A percentile compares a stretch with the other conserved stretches of the same genome.
phyloP scores from a whole-genome alignment of 2,329 filamentous ascomycete genomes.

The Fusarium acutatum region DNA sequence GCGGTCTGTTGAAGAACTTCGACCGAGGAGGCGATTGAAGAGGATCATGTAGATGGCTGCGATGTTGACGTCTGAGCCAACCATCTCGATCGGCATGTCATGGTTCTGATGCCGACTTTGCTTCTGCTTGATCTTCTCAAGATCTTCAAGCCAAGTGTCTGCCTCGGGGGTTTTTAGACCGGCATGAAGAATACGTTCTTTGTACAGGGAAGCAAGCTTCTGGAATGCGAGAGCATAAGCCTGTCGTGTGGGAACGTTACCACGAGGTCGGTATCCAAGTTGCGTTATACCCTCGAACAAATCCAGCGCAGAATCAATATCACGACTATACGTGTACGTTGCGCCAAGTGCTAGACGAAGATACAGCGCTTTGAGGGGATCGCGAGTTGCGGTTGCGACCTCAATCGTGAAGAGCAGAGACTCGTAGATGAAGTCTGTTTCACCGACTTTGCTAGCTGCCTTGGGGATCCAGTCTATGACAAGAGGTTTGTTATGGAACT shows the following conservation, averaged over 20 bases:
- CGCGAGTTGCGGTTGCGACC: conserved; percentile 45
- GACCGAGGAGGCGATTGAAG: conserved; percentile 47
- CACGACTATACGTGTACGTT: conserved; percentile 47
- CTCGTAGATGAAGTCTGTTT: conserved; percentile 43
- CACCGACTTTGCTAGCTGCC: conserved; percentile 48
- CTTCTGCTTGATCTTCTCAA: conserved; percentile 49
- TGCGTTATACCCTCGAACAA: conserved; percentile 50
- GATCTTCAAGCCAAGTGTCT: conserved; percentile 45
- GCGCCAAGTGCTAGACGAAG: conserved; percentile 49
- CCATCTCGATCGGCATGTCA: conserved; percentile 52
- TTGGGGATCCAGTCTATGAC: conserved; percentile 53
- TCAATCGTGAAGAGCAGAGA: conserved; percentile 46
- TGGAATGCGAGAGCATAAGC: conserved; percentile 53
- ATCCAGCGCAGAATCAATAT: conserved; percentile 47
- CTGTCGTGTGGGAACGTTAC: conserved; percentile 50
- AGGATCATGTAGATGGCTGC: conserved; percentile 52
- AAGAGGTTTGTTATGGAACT: conserved; percentile 45
- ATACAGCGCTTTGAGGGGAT: conserved; percentile 50
- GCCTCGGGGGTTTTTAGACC: conserved; percentile 42
- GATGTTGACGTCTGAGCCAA: conserved; percentile 53
- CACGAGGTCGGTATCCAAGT: conserved; percentile 50
- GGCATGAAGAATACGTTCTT: conserved; percentile 44
- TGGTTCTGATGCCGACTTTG: conserved; percentile 50
- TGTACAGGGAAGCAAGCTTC: conserved; percentile 50
- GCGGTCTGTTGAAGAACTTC: conserved; percentile 38